Conservation (phyloP, 495 filamentous ascomycete genomes). For the Glarea lozoyensis region DNA sequence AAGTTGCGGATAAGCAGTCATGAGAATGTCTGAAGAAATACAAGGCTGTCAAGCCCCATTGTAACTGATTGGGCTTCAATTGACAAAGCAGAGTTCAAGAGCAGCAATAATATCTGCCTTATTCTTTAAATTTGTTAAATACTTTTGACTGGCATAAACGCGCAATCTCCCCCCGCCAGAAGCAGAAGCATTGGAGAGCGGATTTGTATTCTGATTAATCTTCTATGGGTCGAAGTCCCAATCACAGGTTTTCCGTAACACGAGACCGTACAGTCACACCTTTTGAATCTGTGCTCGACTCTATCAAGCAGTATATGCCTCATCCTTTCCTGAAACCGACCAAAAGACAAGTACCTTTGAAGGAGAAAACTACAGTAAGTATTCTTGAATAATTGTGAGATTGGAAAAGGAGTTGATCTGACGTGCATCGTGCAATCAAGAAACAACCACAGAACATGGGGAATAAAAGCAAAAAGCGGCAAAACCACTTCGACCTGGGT, state of each 20-base stretch:
- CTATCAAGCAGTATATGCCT: slow-evolving; percentile 3
- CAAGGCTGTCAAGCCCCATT: slow-evolving; percentile 4
- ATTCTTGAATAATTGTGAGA: not conserved
- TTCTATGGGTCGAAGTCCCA: slow-evolving; percentile 10
- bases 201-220: slow-evolving; percentile 1
- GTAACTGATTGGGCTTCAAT: slow-evolving; percentile 2
- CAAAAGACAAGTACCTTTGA: not conserved
- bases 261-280: slow-evolving; percentile 7
- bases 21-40: slow-evolving; percentile 4
- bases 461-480: slow-evolving; percentile 3
- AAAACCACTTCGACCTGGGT: not conserved
- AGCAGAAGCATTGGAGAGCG: not conserved
- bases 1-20: slow-evolving; percentile 6
- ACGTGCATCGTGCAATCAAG: slow-evolving; percentile 1
- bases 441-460: slow-evolving; percentile 4
- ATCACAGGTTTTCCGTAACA: slow-evolving; percentile 8
- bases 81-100: slow-evolving; percentile 2
- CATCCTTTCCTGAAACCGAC: not conserved
- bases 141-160: slow-evolving; percentile 2
- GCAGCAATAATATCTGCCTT: slow-evolving; percentile 2
- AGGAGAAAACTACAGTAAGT: not conserved
- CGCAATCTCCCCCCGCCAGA: not conserved
- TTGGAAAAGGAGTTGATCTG: not conserved
- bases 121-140: slow-evolving; percentile 2
- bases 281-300: slow-evolving; percentile 6